Conservation (phyloP, 768 basidiomycete species). For the Agrocybe pediades region DNA sequence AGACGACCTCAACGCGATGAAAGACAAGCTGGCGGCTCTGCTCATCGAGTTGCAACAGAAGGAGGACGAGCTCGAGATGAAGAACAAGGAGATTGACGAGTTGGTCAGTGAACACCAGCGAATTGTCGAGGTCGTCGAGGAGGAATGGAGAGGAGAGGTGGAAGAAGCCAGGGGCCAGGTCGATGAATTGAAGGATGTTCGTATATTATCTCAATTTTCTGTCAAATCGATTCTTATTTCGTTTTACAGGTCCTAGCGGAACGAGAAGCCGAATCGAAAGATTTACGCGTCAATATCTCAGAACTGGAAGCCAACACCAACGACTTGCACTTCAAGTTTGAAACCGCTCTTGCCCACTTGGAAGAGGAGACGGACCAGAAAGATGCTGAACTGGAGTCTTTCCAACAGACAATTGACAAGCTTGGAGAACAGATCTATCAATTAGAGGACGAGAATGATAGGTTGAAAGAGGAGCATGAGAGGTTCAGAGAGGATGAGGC, state of each 20-base stretch:
- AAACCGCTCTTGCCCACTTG: conserved; percentile 72
- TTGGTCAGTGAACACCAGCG: conserved; percentile 72
- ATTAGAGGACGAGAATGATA: conserved; percentile 86
- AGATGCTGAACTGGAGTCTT: conserved; percentile 72
- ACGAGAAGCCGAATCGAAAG: conserved; percentile 77
- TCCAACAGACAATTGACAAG: conserved; percentile 78
- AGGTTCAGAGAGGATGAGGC: conserved; percentile 70
- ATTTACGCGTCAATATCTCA: conserved; percentile 69
- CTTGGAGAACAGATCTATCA: conserved; percentile 80
- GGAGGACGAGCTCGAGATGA: conserved; percentile 84
- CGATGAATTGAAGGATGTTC: conserved; percentile 77
- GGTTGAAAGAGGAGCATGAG: conserved; percentile 70
- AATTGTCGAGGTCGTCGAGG: conserved; percentile 73
- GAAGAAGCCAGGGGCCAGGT: conserved; percentile 78
- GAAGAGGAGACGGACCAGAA: conserved; percentile 80
- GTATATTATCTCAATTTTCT: conserved; percentile 21
- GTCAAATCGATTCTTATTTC: conserved; percentile 8
- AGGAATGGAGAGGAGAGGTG: conserved; percentile 88
- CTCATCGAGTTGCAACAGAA: conserved; percentile 84
- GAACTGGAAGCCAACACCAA: conserved; percentile 75
- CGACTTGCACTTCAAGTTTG: conserved; percentile 74
- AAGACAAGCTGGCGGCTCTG: conserved; percentile 78
- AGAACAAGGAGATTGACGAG: conserved; percentile 77
- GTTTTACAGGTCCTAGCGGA: conserved; percentile 67
- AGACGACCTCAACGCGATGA: conserved; percentile 69